These are phyloP conservation scores for Nidularia pulvinata DNA, from an alignment of 768 basidiomycete species.

Conservation along the genomic window DNA sequence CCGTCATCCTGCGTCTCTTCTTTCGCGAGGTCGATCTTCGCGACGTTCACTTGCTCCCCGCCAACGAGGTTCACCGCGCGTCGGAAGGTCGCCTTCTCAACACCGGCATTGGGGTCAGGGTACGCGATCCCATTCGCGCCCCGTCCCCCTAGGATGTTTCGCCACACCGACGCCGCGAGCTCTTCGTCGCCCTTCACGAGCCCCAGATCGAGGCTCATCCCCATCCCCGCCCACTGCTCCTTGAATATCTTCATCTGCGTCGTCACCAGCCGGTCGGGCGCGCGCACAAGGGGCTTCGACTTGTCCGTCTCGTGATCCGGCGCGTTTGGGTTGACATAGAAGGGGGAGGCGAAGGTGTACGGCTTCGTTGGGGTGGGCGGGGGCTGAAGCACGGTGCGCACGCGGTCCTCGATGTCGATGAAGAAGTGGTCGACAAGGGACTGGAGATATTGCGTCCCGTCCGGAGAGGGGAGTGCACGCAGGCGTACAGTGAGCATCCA, in stretches of 20 bases:
- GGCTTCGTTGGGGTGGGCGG: slow-evolving; percentile 33
- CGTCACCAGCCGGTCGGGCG: slow-evolving; percentile 78
- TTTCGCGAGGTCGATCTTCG: slow-evolving; percentile 53
- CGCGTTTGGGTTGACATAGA: slow-evolving; percentile 47
- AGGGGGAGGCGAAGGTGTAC: slow-evolving; percentile 43
- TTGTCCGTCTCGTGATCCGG: slow-evolving; percentile 17
- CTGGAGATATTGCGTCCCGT: slow-evolving; percentile 73
- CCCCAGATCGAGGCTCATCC: slow-evolving; percentile 77
- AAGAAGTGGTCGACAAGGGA: slow-evolving; percentile 95
- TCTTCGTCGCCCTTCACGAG: slow-evolving; percentile 78
- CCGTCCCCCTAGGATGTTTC: slow-evolving; percentile 85
- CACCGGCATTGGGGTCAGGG: slow-evolving; percentile 11
- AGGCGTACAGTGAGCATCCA: slow-evolving; percentile 91
- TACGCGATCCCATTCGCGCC: slow-evolving; percentile 74
- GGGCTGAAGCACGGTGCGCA: slow-evolving; percentile 78
- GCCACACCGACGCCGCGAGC: slow-evolving; percentile 87
- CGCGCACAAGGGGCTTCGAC: slow-evolving; percentile 24
- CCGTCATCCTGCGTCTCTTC: slow-evolving; percentile 36
- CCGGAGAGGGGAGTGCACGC: slow-evolving; percentile 72
- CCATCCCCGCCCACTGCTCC: slow-evolving; percentile 89
- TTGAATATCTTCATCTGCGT: slow-evolving; percentile 92
- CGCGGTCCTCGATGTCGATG: slow-evolving; percentile 88
- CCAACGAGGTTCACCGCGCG: slow-evolving; percentile 74
- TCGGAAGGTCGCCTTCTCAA: slow-evolving; percentile 35
- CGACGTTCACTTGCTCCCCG: slow-evolving; percentile 58